These are phyloP conservation scores for Podila horticola DNA, from an alignment of 192 early-diverging fungal genomes.

Conservation along the genomic window DNA sequence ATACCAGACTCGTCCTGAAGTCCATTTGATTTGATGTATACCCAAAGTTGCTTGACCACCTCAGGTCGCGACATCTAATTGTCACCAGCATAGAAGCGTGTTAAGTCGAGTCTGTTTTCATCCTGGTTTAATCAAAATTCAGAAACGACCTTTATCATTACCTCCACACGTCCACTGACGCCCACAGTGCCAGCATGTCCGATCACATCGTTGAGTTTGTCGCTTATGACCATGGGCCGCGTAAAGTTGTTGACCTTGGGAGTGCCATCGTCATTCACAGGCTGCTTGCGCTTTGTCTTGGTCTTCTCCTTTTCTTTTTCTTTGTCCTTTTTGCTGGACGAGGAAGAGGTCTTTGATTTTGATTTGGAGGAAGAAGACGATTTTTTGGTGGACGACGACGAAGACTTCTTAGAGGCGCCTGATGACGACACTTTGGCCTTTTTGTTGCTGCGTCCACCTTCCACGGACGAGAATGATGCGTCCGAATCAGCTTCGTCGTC, in stretches of 20 bases:
- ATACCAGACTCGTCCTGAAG: conserved; percentile 62
- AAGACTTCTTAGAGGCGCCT: background rate
- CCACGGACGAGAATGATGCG: conserved; percentile 7
- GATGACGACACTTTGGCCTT: conserved; percentile 23
- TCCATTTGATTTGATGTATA: conserved; percentile 65
- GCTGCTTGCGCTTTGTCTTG: conserved; percentile 52
- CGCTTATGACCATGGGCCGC: conserved; percentile 30
- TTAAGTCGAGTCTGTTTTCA: background rate
- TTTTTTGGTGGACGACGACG: too few species aligned
- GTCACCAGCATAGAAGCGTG: background rate
- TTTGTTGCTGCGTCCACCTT: conserved; percentile 12
- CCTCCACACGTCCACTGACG: conserved; percentile 55
- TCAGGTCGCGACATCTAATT: conserved; percentile 65
- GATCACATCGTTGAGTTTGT: conserved; percentile 51
- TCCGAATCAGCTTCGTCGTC: conserved; percentile 8
- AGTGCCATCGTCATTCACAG: conserved; percentile 54
- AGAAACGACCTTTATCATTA: conserved; percentile 13
- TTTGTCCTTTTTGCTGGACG: conserved; percentile 14
- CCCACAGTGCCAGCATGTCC: conserved; percentile 51
- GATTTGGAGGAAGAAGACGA: background rate
- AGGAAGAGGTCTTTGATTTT: conserved; percentile 9
- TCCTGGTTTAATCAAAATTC: too few species aligned
- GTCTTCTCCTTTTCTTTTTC: conserved; percentile 13
- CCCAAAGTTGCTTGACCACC: conserved; percentile 70
- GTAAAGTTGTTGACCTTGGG: conserved; percentile 27